A percentile compares a stretch with the other conserved stretches of the same genome.
These are phyloP conservation scores for Phytophthora capsici DNA, from an alignment of 352 stramenopile species.

Conservation along the genomic window DNA sequence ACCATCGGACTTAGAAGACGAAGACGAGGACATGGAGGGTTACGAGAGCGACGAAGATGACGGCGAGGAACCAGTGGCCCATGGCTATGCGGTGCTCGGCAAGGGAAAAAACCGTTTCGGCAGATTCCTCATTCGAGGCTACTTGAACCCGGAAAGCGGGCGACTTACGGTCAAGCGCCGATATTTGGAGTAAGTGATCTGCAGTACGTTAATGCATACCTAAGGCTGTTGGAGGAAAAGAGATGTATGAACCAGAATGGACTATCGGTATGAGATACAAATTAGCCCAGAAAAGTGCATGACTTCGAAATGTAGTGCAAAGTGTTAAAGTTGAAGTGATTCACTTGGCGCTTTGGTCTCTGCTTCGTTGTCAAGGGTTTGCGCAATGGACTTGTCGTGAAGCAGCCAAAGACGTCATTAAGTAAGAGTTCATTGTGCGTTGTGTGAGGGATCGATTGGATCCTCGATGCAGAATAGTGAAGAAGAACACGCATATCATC, in stretches of 20 bases:
- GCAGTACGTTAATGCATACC: neutral
- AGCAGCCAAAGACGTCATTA: too few relatives aligned
- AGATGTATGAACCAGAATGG: slow-evolving; percentile 8
- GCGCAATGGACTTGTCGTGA: too few relatives aligned
- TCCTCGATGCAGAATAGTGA: too few relatives aligned
- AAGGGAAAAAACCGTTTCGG: slow-evolving; percentile 73
- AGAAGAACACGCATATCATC: too few relatives aligned
- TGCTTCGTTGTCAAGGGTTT: too few relatives aligned
- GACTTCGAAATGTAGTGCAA: neutral
- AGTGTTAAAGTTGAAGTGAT: too few relatives aligned
- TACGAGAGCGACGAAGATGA: slow-evolving; percentile 32
- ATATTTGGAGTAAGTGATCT: slow-evolving; percentile 58
- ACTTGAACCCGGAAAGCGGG: slow-evolving; percentile 51
- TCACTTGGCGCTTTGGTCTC: too few relatives aligned
- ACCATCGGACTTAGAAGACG: slow-evolving; percentile 30
- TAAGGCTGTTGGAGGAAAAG: neutral
- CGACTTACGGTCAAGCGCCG: slow-evolving; percentile 58
- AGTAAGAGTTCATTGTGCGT: too few relatives aligned
- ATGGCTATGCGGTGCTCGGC: slow-evolving; percentile 67
- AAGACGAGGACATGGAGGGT: slow-evolving; percentile 30
- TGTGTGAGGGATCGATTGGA: too few relatives aligned
- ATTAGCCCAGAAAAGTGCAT: too few relatives aligned
- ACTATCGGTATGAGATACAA: neutral
- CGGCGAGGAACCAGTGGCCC: slow-evolving; percentile 33
- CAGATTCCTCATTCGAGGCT: slow-evolving; percentile 73